These are phyloP conservation scores for Cubamyces lactineus DNA, from an alignment of 768 basidiomycete genomes.

Conservation along the genomic window DNA sequence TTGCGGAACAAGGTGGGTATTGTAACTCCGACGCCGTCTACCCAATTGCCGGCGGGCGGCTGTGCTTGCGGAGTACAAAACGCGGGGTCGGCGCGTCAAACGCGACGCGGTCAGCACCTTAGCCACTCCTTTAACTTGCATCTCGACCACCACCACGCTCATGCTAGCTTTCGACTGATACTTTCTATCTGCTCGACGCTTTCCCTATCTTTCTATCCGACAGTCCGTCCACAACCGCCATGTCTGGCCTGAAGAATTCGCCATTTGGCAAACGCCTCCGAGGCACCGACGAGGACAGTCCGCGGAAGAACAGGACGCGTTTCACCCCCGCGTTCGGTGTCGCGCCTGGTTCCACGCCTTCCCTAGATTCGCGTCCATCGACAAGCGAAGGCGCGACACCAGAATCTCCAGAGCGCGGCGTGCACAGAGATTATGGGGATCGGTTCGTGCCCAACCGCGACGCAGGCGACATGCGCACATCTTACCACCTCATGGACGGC, in stretches of 20 bases:
- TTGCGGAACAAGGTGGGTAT: constrained; percentile 33
- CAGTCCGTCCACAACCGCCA: constrained; percentile 34
- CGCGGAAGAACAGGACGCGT: constrained; percentile 54
- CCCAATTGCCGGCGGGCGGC: background rate
- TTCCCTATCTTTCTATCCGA: constrained; percentile 22
- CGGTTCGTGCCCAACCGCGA: constrained; percentile 70
- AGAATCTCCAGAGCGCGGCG: constrained; percentile 40
- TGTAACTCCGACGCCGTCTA: constrained; percentile 32
- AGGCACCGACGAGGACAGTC: constrained; percentile 59
- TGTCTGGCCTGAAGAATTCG: constrained; percentile 83
- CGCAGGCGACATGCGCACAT: constrained; percentile 60
- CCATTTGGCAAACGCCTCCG: constrained; percentile 85
- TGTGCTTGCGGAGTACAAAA: constrained; percentile 9
- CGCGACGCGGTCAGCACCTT: constrained; percentile 31
- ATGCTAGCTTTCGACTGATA: constrained; percentile 31
- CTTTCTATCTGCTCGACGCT: constrained; percentile 27
- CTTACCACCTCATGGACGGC: constrained; percentile 62
- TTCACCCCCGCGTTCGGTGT: constrained; percentile 59
- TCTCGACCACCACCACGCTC: constrained; percentile 13
- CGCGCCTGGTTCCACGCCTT: constrained; percentile 52
- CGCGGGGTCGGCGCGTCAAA: constrained; percentile 22
- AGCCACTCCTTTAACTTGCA: constrained; percentile 15
- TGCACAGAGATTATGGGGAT: constrained; percentile 44
- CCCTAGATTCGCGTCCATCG: constrained; percentile 56
- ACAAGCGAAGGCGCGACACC: constrained; percentile 58